Conservation (phyloP, 306 rosid genomes). For the Hippophae rhamnoides region DNA sequence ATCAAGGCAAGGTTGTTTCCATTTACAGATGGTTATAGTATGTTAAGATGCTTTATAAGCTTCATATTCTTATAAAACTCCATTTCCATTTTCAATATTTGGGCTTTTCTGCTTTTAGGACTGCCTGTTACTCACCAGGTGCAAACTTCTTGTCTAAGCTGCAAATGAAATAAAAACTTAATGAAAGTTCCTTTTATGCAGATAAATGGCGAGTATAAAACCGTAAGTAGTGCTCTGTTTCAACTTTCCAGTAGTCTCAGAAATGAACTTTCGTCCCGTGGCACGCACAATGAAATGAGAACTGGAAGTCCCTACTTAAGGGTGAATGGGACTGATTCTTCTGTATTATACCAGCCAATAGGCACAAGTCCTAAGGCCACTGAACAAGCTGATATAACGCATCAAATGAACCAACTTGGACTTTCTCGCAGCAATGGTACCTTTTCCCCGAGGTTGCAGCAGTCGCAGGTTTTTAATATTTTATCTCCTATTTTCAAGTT, state of each 20-base stretch:
- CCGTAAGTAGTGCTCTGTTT: slow-evolving; percentile 40
- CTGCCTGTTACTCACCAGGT: slow-evolving; percentile 7
- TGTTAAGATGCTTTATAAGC: slow-evolving; percentile 6
- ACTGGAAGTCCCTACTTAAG: slow-evolving; percentile 10
- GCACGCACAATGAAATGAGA: slow-evolving; percentile 21
- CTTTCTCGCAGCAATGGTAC: slow-evolving; percentile 16
- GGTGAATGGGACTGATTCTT: slow-evolving; percentile 16
- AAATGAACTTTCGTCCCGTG: slow-evolving; percentile 24
- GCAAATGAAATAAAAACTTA: slow-evolving; percentile 15
- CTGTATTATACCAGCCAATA: slow-evolving; percentile 13
- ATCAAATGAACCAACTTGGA: slow-evolving; percentile 8
- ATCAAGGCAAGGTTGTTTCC: background rate
- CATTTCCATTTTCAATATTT: background rate
- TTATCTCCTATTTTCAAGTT: slow-evolving; percentile 3
- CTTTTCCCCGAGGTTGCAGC: slow-evolving; percentile 19
- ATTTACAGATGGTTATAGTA: background rate
- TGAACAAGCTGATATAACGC: background rate
- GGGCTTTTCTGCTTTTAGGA: slow-evolving; percentile 13
- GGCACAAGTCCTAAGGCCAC: background rate
- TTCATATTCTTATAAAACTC: background rate
- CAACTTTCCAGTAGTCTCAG: slow-evolving; percentile 40
- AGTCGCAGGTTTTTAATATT: slow-evolving; percentile 27
- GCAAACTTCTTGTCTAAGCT: slow-evolving; percentile 14
- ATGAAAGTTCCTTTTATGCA: slow-evolving; percentile 25
- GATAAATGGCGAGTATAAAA: slow-evolving; percentile 44